A percentile compares a stretch with the other conserved stretches of the same genome.
Conservation (phyloP, 2,329 filamentous ascomycete species). For the Aureobasidium uvarum region DNA sequence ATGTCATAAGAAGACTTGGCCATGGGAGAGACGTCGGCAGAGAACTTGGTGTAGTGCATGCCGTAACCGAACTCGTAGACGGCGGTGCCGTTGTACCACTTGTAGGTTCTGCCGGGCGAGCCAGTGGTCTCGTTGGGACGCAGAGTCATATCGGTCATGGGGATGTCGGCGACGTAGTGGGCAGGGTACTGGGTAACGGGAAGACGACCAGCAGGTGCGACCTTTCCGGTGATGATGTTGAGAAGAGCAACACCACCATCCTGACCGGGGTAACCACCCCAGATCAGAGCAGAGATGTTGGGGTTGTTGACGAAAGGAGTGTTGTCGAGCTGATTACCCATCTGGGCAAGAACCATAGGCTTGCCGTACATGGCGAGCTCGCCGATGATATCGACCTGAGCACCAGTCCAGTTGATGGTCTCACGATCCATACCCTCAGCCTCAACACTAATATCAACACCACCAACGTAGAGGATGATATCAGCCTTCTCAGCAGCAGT, state of each 20-base stretch:
- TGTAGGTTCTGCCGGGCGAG: constrained; percentile 58
- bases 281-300: constrained; percentile 54
- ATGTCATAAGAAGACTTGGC: constrained; percentile 37
- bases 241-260: constrained; percentile 57
- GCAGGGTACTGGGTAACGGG: constrained; percentile 58
- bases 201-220: constrained; percentile 54
- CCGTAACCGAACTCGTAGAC: constrained; percentile 57
- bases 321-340: constrained; percentile 55
- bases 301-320: constrained; percentile 49
- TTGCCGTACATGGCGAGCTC: constrained; percentile 50
- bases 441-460: constrained; percentile 55
- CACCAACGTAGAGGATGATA: constrained; percentile 55
- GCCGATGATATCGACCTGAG: constrained; percentile 53
- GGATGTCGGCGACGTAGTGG: constrained; percentile 51
- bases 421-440: constrained; percentile 54
- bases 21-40: constrained; percentile 29
- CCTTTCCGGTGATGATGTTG: constrained; percentile 53
- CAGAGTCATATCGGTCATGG: constrained; percentile 58
- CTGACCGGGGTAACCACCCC: constrained; percentile 61
- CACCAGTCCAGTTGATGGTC: constrained; percentile 52
- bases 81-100: constrained; percentile 55
- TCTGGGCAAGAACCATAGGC: constrained; percentile 53
- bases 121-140: constrained; percentile 43
- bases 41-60: constrained; percentile 59
- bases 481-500: constrained; percentile 48